Evolutionary conservation across 306 rosid species (phyloP).

Genomic region (Aeschynomene evenia): DNA sequence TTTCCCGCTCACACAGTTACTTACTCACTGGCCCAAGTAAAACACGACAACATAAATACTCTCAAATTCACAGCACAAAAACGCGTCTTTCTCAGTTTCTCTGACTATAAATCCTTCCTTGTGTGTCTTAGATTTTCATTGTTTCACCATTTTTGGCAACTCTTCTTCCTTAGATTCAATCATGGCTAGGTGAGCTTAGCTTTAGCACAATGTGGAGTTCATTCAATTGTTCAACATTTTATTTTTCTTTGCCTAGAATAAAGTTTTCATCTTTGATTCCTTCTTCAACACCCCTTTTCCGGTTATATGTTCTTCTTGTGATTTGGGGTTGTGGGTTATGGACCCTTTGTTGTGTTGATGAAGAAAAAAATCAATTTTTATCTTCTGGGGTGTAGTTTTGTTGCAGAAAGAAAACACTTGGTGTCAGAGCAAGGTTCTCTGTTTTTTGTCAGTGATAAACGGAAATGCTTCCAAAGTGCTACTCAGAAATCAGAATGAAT

Average conservation of each 20-base stretch:
- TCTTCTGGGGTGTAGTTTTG: neutral
- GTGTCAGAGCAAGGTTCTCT: slow-evolving; percentile 13
- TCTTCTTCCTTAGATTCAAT: neutral
- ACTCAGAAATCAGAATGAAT: neutral
- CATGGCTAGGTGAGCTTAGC: slow-evolving; percentile 50
- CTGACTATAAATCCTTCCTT: neutral
- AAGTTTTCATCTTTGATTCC: neutral
- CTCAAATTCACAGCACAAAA: neutral
- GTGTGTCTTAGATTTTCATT: neutral
- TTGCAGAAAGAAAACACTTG: neutral
- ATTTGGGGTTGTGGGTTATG: neutral
- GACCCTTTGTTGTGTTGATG: neutral
- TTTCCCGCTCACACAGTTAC: slow-evolving; percentile 52
- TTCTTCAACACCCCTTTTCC: neutral
- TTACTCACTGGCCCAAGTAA: slow-evolving; percentile 13
- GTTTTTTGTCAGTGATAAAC: neutral
- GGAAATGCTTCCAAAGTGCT: neutral
- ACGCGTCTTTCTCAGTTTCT: slow-evolving; percentile 20
- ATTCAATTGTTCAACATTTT: neutral
- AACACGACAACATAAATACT: neutral
- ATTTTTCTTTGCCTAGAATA: neutral
- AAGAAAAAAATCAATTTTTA: neutral
- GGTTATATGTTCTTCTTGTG: neutral
- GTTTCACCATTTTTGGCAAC: neutral
- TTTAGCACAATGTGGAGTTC: neutral